Evolutionary conservation across 306 rosid genomes (phyloP).

Genomic region (Dryas alaskensis): DNA sequence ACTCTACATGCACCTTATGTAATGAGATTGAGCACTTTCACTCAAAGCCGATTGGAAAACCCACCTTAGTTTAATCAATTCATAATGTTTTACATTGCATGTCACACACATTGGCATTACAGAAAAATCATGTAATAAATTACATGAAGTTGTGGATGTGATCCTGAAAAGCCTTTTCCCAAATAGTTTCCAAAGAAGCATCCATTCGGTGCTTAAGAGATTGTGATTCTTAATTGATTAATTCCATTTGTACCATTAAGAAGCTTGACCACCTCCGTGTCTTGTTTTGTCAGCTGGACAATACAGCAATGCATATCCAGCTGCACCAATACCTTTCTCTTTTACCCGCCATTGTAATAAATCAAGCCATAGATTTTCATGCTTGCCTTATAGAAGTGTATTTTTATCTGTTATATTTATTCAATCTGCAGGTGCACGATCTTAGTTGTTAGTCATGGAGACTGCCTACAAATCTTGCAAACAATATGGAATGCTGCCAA

Average conservation of each 20-base stretch:
- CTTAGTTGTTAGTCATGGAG: slow-evolving; percentile 88
- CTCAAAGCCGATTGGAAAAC: neutral
- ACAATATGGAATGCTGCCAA: slow-evolving; percentile 56
- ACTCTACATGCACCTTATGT: neutral
- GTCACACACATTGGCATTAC: neutral
- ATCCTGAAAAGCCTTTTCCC: neutral
- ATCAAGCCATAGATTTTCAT: slow-evolving; percentile 2
- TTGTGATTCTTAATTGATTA: neutral
- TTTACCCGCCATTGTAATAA: neutral
- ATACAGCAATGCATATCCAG: neutral
- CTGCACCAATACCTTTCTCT: neutral
- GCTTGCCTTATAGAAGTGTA: neutral
- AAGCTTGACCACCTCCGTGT: neutral
- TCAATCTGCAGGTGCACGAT: slow-evolving; percentile 52
- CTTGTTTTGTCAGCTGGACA: neutral
- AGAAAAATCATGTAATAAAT: neutral
- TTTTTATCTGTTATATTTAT: neutral
- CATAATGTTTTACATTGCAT: neutral
- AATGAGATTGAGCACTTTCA: neutral
- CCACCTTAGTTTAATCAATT: neutral
- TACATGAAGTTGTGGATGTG: neutral
- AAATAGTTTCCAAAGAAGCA: neutral
- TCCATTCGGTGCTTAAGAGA: neutral
- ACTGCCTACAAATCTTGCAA: slow-evolving; percentile 81
- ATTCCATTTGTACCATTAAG: neutral